Evolutionary conservation across 495 filamentous ascomycete genomes (phyloP).

Genomic region (Daldinia vernicosa): DNA sequence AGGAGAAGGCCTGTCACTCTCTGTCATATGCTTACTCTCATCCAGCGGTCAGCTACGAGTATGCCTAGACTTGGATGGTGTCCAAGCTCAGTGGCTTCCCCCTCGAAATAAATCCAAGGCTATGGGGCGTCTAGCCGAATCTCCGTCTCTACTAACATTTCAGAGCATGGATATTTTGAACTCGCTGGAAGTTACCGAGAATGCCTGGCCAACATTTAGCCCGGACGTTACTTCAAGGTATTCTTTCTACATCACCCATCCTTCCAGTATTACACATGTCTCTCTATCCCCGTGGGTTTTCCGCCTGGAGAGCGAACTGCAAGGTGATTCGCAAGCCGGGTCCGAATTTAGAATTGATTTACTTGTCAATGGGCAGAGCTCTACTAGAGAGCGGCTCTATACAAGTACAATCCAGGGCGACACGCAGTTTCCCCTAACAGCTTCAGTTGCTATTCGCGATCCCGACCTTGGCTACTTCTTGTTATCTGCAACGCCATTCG

Average conservation of each 20-base stretch:
- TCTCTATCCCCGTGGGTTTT: constrained; percentile 79
- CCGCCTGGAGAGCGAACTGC: constrained; percentile 78
- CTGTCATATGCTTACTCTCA: constrained; percentile 78
- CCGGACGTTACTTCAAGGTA: constrained; percentile 76
- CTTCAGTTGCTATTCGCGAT: constrained; percentile 73
- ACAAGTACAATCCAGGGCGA: constrained; percentile 52
- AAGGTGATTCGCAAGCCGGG: constrained; percentile 69
- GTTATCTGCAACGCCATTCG: constrained; percentile 70
- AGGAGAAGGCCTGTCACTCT: constrained; percentile 72
- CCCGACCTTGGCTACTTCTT: constrained; percentile 82
- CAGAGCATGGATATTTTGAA: constrained; percentile 69
- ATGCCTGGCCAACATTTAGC: constrained; percentile 78
- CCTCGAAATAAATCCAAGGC: constrained; percentile 58
- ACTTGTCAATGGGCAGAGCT: constrained; percentile 69
- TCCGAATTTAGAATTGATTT: constrained; percentile 76
- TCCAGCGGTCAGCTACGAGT: constrained; percentile 77
- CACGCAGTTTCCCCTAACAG: constrained; percentile 58
- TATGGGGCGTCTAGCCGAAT: constrained; percentile 43
- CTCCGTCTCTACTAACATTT: constrained; percentile 58
- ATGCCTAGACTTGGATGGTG: constrained; percentile 80
- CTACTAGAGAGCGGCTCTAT: constrained; percentile 68
- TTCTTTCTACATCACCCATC: constrained; percentile 79
- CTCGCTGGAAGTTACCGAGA: constrained; percentile 57
- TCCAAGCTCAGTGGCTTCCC: constrained; percentile 88
- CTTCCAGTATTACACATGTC: constrained; percentile 73